Percentiles rank a stretch among this genome's conserved stretches.
Conservation (phyloP, 805 yeast species). For the Huiozyma sinensis region DNA sequence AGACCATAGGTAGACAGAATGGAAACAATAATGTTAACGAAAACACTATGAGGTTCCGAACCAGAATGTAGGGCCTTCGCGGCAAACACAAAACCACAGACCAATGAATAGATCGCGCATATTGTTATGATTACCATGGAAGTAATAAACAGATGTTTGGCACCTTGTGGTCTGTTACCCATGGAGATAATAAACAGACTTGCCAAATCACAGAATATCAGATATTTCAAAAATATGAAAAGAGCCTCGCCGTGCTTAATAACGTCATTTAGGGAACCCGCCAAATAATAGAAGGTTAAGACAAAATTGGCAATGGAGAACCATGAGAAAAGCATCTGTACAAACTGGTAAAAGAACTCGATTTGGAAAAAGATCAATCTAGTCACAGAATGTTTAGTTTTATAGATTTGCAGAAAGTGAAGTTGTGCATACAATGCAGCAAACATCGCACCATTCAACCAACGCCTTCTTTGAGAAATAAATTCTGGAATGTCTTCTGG, state of each 20-base stretch:
- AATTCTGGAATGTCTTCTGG: slow-evolving; percentile 93
- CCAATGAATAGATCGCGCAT: slow-evolving; percentile 72
- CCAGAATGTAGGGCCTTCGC: slow-evolving; percentile 38
- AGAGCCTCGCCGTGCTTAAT: slow-evolving; percentile 67
- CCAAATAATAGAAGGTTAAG: slow-evolving; percentile 82
- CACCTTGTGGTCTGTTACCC: slow-evolving; percentile 98
- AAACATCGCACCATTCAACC: slow-evolving; percentile 96
- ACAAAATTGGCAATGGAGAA: slow-evolving; percentile 89
- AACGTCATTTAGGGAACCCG: slow-evolving; percentile 60
- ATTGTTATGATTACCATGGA: slow-evolving; percentile 64
- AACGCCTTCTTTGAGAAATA: slow-evolving; percentile 91
- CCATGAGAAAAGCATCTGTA: slow-evolving; percentile 75
- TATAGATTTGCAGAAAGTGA: slow-evolving; percentile 83
- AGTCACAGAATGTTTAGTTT: slow-evolving; percentile 69
- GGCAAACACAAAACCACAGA: slow-evolving; percentile 77
- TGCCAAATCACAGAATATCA: slow-evolving; percentile 70
- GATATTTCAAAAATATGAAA: slow-evolving; percentile 77
- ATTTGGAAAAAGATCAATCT: slow-evolving; percentile 75
- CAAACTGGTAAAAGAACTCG: slow-evolving; percentile 81
- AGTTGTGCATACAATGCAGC: slow-evolving; percentile 86
- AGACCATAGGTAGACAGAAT: slow-evolving; percentile 86
- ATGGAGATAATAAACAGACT: slow-evolving; percentile 87
- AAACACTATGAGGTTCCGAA: slow-evolving; percentile 35
- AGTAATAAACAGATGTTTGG: slow-evolving; percentile 61
- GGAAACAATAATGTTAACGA: slow-evolving; percentile 73